These are phyloP conservation scores for Fusarium zealandicum DNA, from an alignment of 2,329 filamentous ascomycete genomes.

Conservation along the genomic window DNA sequence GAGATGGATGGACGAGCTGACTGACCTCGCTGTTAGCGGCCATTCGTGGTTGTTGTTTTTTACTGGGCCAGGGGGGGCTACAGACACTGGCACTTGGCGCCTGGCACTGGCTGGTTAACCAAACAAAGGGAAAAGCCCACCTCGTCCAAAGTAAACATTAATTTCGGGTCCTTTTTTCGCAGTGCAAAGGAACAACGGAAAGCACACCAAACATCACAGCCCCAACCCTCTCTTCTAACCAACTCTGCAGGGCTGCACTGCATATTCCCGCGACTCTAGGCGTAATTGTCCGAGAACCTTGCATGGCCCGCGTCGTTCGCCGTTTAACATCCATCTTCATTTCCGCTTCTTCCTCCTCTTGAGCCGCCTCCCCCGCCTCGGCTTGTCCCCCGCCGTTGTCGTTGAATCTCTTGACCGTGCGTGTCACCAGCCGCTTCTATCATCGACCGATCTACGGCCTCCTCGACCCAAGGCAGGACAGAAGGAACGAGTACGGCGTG, in stretches of 20 bases:
- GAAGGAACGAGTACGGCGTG: not conserved
- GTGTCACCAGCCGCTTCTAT: not conserved
- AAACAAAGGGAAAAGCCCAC: constrained; percentile 19
- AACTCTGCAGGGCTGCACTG: too few species aligned
- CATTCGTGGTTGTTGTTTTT: not conserved
- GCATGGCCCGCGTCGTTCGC: not conserved
- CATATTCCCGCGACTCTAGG: too few species aligned
- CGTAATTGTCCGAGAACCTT: not conserved
- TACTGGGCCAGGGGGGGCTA: not conserved
- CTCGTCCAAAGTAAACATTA: constrained; percentile 32
- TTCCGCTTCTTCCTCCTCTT: constrained; percentile 8
- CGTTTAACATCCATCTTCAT: not conserved
- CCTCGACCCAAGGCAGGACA: not conserved
- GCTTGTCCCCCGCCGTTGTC: constrained; percentile 21
- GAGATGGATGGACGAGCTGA: not conserved
- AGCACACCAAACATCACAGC: not conserved
- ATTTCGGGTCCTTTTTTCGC: constrained; percentile 4
- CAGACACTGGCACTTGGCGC: too few species aligned
- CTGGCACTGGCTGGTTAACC: not conserved
- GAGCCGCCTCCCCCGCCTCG: constrained; percentile 12
- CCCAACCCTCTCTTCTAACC: too few species aligned
- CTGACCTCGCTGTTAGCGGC: too few species aligned
- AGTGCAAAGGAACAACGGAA: not conserved
- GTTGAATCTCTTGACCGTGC: constrained; percentile 11
- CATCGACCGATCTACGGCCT: too few species aligned